Conservation (phyloP, 805 yeast genomes). For the Zygoascus flipseniorum region DNA sequence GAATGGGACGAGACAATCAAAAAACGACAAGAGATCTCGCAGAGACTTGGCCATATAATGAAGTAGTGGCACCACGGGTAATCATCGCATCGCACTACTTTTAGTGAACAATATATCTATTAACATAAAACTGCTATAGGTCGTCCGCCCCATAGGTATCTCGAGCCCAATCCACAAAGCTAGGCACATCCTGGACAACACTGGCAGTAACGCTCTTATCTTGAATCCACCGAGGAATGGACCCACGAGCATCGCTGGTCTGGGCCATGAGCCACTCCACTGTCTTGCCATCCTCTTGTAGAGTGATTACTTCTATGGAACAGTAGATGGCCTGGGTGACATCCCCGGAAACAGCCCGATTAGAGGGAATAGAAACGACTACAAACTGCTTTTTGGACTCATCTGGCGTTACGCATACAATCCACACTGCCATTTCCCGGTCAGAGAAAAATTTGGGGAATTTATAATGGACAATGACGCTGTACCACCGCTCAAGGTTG, state of each 20-base stretch:
- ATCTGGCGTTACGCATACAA: constrained; percentile 24
- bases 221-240: constrained; percentile 32
- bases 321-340: constrained; percentile 26
- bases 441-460: constrained; percentile 28
- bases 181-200: constrained; percentile 31
- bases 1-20: constrained; percentile 38
- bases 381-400: constrained; percentile 24
- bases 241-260: constrained; percentile 33
- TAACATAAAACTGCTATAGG: background rate
- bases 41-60: constrained; percentile 7
- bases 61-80: background rate
- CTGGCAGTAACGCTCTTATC: constrained; percentile 24
- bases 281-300: constrained; percentile 16
- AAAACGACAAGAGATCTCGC: constrained; percentile 34
- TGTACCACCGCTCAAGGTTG: constrained; percentile 18
- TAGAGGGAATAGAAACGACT: constrained; percentile 30
- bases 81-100: too few species aligned
- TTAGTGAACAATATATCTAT: too few species aligned
- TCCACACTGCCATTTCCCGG: constrained; percentile 31
- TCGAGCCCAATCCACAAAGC: constrained; percentile 25
- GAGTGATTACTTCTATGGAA: constrained; percentile 29
- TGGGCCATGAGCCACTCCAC: constrained; percentile 34
- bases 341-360: constrained; percentile 12
- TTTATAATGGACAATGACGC: constrained; percentile 24
- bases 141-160: constrained; percentile 5